These are phyloP conservation scores for Dactylellina haptotyla DNA, from an alignment of 2,329 filamentous ascomycete genomes.

Conservation along the genomic window DNA sequence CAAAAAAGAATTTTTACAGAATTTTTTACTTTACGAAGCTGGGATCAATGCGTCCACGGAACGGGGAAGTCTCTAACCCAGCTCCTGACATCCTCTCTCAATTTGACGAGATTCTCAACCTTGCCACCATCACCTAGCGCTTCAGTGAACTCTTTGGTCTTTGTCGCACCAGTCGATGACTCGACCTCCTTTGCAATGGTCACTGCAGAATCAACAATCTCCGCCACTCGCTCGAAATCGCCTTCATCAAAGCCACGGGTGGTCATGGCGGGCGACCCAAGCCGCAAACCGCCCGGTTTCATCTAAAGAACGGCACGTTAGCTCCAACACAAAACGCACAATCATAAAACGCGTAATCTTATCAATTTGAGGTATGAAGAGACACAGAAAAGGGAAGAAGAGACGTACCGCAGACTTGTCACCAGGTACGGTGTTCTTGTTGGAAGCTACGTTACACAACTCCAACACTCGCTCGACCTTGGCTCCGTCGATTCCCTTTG, in stretches of 20 bases:
- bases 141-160: slow-evolving; percentile 74
- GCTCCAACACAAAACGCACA: background rate
- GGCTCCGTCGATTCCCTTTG: slow-evolving; percentile 85
- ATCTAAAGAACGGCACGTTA: slow-evolving; percentile 61
- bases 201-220: slow-evolving; percentile 85
- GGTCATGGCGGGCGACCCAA: slow-evolving; percentile 97
- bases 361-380: background rate
- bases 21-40: no score
- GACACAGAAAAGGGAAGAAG: slow-evolving; percentile 1
- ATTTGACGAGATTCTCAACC: slow-evolving; percentile 76
- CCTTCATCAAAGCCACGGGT: slow-evolving; percentile 88
- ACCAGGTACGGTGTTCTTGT: slow-evolving; percentile 98
- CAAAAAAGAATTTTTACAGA: no score
- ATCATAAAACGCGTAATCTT: background rate
- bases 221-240: slow-evolving; percentile 86
- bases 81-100: slow-evolving; percentile 78
- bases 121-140: slow-evolving; percentile 74
- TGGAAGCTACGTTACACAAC: slow-evolving; percentile 93
- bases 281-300: slow-evolving; percentile 89
- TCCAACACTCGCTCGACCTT: slow-evolving; percentile 91
- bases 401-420: slow-evolving; percentile 79
- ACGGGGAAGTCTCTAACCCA: slow-evolving; percentile 80
- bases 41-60: slow-evolving; percentile 70
- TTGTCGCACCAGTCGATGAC: slow-evolving; percentile 73
- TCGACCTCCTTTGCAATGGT: slow-evolving; percentile 78